phyloP scores from a whole-genome alignment of 164 flowering plant genomes.

The Magnolia kwangsiensis region DNA sequence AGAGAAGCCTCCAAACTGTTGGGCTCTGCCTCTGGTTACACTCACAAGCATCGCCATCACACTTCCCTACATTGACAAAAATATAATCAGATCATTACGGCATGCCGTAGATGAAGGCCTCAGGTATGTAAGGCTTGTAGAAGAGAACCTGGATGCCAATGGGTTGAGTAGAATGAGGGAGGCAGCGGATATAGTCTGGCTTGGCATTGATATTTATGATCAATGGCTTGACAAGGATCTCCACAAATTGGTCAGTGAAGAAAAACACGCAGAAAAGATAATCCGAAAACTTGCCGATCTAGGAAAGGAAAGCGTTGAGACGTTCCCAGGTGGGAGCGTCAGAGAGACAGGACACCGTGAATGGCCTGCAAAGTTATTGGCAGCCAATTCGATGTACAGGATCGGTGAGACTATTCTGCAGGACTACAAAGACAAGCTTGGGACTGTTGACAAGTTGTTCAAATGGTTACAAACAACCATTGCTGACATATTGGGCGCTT shows the following conservation, averaged over 20 bases:
- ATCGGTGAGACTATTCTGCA: constrained; percentile 35
- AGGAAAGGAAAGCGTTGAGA: constrained; percentile 16
- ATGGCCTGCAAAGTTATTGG: constrained; percentile 44
- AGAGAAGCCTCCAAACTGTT: constrained; percentile 47
- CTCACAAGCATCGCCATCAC: constrained; percentile 53
- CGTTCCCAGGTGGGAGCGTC: constrained; percentile 16
- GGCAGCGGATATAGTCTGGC: constrained; percentile 55
- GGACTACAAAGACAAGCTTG: constrained; percentile 10
- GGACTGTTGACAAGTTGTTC: constrained; percentile 23
- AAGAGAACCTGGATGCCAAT: constrained; percentile 29
- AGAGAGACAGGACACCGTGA: background rate
- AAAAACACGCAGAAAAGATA: constrained; percentile 27
- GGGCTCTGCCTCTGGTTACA: constrained; percentile 67
- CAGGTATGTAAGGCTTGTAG: constrained; percentile 33
- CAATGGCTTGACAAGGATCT: constrained; percentile 47
- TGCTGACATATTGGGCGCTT: constrained; percentile 50
- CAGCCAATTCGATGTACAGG: constrained; percentile 67
- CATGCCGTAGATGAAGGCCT: constrained; percentile 42
- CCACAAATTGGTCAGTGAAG: constrained; percentile 23
- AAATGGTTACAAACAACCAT: constrained; percentile 28
- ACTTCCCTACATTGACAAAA: constrained; percentile 33
- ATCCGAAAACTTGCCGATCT: constrained; percentile 32
- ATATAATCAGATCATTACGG: no score
- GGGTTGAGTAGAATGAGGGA: constrained; percentile 25
- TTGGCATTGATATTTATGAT: constrained; percentile 44